phyloP scores from a whole-genome alignment of 1,139 yeast species.

The Spencermartinsiella ligniputridi region DNA sequence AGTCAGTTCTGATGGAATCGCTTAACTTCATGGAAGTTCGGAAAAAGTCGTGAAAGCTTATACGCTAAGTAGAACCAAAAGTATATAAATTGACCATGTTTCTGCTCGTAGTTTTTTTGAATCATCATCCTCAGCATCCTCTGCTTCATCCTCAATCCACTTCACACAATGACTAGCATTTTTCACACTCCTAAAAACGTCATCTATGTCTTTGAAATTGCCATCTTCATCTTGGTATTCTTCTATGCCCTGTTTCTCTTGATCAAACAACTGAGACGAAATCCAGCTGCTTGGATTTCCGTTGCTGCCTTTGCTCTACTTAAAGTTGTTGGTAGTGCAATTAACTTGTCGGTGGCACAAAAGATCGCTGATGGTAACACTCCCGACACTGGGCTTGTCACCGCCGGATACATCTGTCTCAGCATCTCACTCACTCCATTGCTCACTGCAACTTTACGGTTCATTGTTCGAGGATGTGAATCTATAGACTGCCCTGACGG shows the following conservation, averaged over 20 bases:
- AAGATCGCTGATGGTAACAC: slow-evolving; percentile 6
- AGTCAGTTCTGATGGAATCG: no score
- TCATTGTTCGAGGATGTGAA: slow-evolving; percentile 7
- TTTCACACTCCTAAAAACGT: slow-evolving; percentile 9
- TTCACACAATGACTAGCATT: slow-evolving; percentile 3
- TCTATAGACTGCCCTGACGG: background rate
- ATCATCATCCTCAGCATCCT: no score
- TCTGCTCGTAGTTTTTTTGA: no score
- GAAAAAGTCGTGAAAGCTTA: no score
- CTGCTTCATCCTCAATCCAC: no score
- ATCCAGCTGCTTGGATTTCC: slow-evolving; percentile 11
- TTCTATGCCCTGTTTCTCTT: slow-evolving; percentile 4
- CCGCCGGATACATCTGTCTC: slow-evolving; percentile 13
- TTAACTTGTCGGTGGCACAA: slow-evolving; percentile 10
- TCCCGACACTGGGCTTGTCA: slow-evolving; percentile 12
- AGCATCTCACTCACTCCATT: slow-evolving; percentile 17
- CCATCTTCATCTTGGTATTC: slow-evolving; percentile 7
- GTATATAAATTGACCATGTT: no score
- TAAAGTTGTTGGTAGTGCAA: slow-evolving; percentile 13
- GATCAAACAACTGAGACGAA: slow-evolving; percentile 6
- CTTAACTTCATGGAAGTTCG: no score
- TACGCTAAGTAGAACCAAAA: no score
- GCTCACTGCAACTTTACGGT: slow-evolving; percentile 9
- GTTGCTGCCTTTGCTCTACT: slow-evolving; percentile 8
- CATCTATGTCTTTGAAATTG: slow-evolving; percentile 10